Conservation (phyloP, 2,329 filamentous ascomycete genomes). For the Aureobasidium sp. region DNA sequence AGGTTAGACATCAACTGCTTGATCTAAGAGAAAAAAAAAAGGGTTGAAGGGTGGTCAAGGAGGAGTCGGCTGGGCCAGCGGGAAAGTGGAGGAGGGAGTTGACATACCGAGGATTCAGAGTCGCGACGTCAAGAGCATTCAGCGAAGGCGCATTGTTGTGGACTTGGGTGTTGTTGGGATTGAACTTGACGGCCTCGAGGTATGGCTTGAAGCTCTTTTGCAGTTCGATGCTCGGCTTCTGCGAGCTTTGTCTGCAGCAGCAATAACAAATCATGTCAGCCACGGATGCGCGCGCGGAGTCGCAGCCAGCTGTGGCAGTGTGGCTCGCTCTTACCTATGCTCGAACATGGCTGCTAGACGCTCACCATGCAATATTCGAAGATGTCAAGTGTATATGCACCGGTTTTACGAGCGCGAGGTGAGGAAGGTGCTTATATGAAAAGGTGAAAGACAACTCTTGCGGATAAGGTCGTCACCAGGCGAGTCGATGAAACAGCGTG, state of each 20-base stretch:
- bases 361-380: slow-evolving; percentile 2
- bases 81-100: background rate
- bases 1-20: background rate
- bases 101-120: slow-evolving; percentile 34
- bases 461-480: slow-evolving; percentile 4
- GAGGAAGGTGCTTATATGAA: slow-evolving; percentile 5
- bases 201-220: slow-evolving; percentile 75
- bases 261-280: slow-evolving; percentile 12
- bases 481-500: slow-evolving; percentile 11
- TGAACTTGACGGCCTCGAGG: slow-evolving; percentile 58
- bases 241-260: slow-evolving; percentile 57
- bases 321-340: slow-evolving; percentile 10
- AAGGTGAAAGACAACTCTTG: background rate
- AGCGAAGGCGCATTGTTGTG: slow-evolving; percentile 31
- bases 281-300: background rate
- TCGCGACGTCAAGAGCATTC: slow-evolving; percentile 38
- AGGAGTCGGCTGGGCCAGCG: background rate
- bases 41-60: background rate
- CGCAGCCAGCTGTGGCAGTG: slow-evolving; percentile 7
- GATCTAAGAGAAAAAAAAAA: too few species aligned
- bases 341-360: slow-evolving; percentile 2
- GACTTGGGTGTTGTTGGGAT: slow-evolving; percentile 19
- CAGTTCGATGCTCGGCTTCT: slow-evolving; percentile 80
- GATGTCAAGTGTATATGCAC: background rate
- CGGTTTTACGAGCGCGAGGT: background rate